Percentiles rank a stretch among this genome's conserved stretches.
Evolutionary conservation across 2,329 filamentous ascomycete species (phyloP).

Genomic region (Penicillium digitatum): DNA sequence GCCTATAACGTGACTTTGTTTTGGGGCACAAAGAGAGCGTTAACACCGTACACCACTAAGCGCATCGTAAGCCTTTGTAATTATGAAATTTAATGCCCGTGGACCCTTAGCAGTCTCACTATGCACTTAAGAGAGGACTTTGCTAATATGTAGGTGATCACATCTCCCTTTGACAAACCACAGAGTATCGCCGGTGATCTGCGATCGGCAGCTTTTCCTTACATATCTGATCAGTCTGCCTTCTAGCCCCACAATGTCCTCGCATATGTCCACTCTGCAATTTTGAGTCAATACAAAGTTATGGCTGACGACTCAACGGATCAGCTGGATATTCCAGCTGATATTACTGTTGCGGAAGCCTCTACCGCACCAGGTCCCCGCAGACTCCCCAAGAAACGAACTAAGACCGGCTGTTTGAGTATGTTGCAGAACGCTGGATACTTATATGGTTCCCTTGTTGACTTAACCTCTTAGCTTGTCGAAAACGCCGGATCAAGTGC

Average conservation of each 20-base stretch:
- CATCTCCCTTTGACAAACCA: neutral
- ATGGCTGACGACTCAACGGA: conserved; percentile 1
- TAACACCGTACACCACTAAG: neutral
- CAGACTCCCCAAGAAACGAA: conserved; percentile 59
- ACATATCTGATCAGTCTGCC: neutral
- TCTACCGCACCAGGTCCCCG: conserved; percentile 17
- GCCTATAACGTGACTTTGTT: neutral
- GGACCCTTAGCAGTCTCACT: neutral
- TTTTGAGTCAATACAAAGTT: neutral
- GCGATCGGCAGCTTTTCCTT: conserved; percentile 6
- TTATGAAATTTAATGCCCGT: neutral
- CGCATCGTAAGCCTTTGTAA: neutral
- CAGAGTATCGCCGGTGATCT: conserved; percentile 4
- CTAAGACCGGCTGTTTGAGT: conserved; percentile 92
- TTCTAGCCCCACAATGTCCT: conserved; percentile 5
- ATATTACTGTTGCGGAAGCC: conserved; percentile 7
- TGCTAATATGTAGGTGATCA: neutral
- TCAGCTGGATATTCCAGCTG: neutral
- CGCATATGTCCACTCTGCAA: neutral
- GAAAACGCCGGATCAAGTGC: conserved; percentile 93
- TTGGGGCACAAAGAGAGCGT: neutral
- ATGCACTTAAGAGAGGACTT: neutral
- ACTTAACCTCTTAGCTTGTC: conserved; percentile 62
- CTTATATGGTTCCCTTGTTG: conserved; percentile 7
- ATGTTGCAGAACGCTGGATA: conserved; percentile 40